These are phyloP conservation scores for Papiliotrema terrestris DNA, from an alignment of 1,284 basidiomycete species.

Conservation along the genomic window DNA sequence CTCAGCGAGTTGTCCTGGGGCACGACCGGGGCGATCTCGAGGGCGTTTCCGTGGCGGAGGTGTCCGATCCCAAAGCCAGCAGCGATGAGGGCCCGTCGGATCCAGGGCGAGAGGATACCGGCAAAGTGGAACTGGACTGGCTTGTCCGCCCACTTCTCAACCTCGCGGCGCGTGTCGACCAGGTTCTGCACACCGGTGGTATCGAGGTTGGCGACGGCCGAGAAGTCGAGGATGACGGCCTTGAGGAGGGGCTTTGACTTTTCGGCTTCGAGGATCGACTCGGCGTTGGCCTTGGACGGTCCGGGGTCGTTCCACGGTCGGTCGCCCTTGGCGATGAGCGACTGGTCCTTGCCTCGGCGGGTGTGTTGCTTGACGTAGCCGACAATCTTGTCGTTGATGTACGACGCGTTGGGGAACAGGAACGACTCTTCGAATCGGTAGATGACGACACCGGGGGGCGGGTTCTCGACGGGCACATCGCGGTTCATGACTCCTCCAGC, in stretches of 20 bases:
- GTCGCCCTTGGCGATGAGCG: conserved; percentile 59
- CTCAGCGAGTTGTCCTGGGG: conserved; percentile 44
- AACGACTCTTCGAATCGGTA: conserved; percentile 94
- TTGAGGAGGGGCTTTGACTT: conserved; percentile 64
- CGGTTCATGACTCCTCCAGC: conserved; percentile 62
- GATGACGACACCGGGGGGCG: conserved; percentile 81
- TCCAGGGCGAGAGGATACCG: conserved; percentile 84
- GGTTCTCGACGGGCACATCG: conserved; percentile 69
- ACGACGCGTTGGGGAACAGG: conserved; percentile 86
- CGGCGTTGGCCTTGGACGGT: conserved; percentile 53
- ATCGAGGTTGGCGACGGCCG: conserved; percentile 61
- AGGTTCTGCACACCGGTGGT: conserved; percentile 85
- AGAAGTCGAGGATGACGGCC: conserved; percentile 89
- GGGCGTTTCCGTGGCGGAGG: conserved; percentile 50
- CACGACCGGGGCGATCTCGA: conserved; percentile 71
- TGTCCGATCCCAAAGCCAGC: conserved; percentile 70
- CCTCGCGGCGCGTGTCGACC: conserved; percentile 78
- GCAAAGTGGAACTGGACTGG: conserved; percentile 66
- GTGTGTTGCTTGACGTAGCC: conserved; percentile 76
- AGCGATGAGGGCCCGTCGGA: conserved; percentile 79
- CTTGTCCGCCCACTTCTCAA: conserved; percentile 81
- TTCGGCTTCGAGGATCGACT: conserved; percentile 58
- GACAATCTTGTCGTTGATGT: conserved; percentile 71
- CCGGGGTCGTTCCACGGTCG: conserved; percentile 95
- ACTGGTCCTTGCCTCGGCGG: conserved; percentile 66